Evolutionary conservation across 139 green algal genomes (phyloP).

Genomic region (Chlamydomonas incerta): DNA sequence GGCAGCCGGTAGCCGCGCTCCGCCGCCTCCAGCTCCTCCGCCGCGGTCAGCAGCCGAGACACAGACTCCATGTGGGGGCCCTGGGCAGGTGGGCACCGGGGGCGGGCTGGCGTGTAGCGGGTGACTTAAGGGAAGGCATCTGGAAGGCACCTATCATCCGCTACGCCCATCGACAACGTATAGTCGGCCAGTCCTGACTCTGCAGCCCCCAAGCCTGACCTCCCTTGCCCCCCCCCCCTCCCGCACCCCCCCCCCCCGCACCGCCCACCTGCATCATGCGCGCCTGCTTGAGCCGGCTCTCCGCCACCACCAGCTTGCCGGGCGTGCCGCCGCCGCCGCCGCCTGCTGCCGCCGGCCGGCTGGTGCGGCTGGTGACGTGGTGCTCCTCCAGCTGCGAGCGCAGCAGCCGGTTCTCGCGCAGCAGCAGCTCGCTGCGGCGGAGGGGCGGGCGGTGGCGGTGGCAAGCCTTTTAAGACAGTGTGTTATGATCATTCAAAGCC

Average conservation of each 20-base stretch:
- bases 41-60: constrained; percentile 11
- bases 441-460: neutral
- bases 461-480: too few relatives aligned
- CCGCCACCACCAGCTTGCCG: constrained; percentile 7
- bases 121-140: too few relatives aligned
- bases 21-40: neutral
- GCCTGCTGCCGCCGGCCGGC: neutral
- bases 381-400: constrained; percentile 46
- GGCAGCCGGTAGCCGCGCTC: constrained; percentile 31
- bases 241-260: too few relatives aligned
- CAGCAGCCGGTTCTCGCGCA: constrained; percentile 41
- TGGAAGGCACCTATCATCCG: too few relatives aligned
- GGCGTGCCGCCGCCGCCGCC: neutral
- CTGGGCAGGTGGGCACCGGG: too few relatives aligned
- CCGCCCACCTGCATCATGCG: constrained; percentile 24
- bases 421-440: constrained; percentile 35
- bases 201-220: too few relatives aligned
- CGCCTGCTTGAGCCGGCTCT: constrained; percentile 18
- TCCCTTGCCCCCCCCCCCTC: too few relatives aligned
- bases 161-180: too few relatives aligned
- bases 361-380: constrained; percentile 38
- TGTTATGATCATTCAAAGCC: too few relatives aligned
- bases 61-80: constrained; percentile 36
- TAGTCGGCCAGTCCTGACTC: too few relatives aligned
- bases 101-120: neutral